phyloP scores from a whole-genome alignment of 2,329 filamentous ascomycete species.

The Botrytis sinoallii region DNA sequence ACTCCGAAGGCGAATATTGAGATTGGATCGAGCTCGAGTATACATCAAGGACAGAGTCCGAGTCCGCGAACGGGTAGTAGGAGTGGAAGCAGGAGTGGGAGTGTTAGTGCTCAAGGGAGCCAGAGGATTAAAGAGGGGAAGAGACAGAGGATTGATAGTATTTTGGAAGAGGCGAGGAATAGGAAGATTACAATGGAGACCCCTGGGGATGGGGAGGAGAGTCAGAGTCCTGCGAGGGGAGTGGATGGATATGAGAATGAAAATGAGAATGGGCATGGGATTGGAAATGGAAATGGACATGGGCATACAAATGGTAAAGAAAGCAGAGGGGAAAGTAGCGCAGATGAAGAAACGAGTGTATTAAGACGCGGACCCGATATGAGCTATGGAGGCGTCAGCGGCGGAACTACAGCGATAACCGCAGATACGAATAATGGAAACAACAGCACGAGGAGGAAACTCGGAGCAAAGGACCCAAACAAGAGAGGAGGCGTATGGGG shows the following conservation, averaged over 20 bases:
- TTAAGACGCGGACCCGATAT: conserved; percentile 24
- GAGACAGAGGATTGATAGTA: conserved; percentile 27
- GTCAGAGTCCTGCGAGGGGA: neutral
- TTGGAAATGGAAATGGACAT: conserved; percentile 5
- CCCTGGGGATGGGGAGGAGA: neutral
- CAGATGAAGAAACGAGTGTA: conserved; percentile 42
- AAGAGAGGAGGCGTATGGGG: neutral
- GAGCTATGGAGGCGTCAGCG: conserved; percentile 3
- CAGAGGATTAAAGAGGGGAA: neutral
- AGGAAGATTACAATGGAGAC: conserved; percentile 22
- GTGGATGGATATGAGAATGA: neutral
- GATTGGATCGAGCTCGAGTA: neutral
- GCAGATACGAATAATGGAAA: neutral
- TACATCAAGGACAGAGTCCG: neutral
- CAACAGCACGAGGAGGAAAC: neutral
- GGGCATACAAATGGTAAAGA: neutral
- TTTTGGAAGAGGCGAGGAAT: conserved; percentile 29
- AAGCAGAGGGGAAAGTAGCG: conserved; percentile 31
- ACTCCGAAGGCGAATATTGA: neutral
- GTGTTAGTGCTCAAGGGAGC: neutral
- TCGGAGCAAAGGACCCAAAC: neutral
- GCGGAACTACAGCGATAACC: neutral
- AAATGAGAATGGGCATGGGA: neutral
- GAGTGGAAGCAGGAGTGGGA: neutral
- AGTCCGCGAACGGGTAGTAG: neutral